Evolutionary conservation across 1,284 basidiomycete species (phyloP), one percentile per base, ranked within the genome.

Genomic region (Amylostereum areolatum): DNA sequence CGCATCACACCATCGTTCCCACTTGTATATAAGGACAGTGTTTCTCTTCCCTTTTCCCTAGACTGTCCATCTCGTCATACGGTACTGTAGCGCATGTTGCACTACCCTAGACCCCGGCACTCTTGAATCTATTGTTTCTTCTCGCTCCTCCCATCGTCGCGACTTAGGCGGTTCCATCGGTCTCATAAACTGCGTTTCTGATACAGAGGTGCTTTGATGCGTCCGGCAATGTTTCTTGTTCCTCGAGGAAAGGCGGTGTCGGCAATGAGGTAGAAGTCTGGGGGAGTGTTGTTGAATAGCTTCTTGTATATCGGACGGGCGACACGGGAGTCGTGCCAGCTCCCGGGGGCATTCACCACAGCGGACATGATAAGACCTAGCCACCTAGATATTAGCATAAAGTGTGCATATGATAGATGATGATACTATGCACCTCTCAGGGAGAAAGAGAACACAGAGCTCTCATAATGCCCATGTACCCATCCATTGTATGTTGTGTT

Each of bases 401-500:
- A 35, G 33, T 35, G n/a, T 8, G n/a, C 8, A 7, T 11, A 24
- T 9, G 24, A 11, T 7, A 25, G 39, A 41, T n/a, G n/a, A n/a
- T n/a, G 24, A 5, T 11, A 30, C 3, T 39, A 42, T 62, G 44
- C 62, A 73, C 71, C 71, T 50, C 58, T 41, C 4, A 68, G 55
- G 0, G 61, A 52, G 55, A 70, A 66, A 0, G 51, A 57, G 18
- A 67, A 25, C 0, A 67, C 57, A 51, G 44, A 55, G 50, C 65
- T 70, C 2, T 68, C 48, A 36, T 61, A 73, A 50, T 78, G 75
- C 0, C 61, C 64, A 42, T 65, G 62, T 1, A 69, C 46, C 75
- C 75, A 79, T 0, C 74, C 70, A 64, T 77, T 78, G 52, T 68
- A 78, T 4, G 69, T 76, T 1, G 68, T 66, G 62, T 78, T 77